Evolutionary conservation across 2,329 filamentous ascomycete genomes (phyloP).

Genomic region (Xylariaceae sp.): DNA sequence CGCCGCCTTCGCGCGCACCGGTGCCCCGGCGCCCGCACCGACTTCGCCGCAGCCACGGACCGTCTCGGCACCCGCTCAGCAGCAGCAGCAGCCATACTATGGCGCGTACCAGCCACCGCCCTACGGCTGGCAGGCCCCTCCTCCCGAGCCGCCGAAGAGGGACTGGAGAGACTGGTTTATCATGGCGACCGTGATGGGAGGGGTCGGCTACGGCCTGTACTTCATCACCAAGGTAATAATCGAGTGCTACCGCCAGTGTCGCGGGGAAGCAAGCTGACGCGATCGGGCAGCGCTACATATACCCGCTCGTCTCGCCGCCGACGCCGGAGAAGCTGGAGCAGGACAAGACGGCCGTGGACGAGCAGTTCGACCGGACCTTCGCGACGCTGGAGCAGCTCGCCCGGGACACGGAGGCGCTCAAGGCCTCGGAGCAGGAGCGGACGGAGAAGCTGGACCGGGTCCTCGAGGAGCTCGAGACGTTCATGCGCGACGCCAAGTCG

Average conservation of each 20-base stretch:
- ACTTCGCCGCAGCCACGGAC: too few species aligned
- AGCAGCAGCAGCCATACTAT: conserved; percentile 36
- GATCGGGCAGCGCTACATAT: conserved; percentile 84
- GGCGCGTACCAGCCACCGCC: conserved; percentile 40
- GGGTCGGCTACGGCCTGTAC: conserved; percentile 83
- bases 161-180: conserved; percentile 99
- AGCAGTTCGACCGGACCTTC: conserved; percentile 89
- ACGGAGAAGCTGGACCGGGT: conserved; percentile 77
- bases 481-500: conserved; percentile 73
- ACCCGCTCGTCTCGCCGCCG: conserved; percentile 83
- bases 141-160: conserved; percentile 59
- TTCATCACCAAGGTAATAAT: conserved; percentile 77
- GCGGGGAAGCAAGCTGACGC: too few species aligned
- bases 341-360: conserved; percentile 88
- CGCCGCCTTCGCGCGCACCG: conserved; percentile 67
- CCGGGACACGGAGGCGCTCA: conserved; percentile 82
- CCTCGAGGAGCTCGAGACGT: conserved; percentile 74
- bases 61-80: conserved; percentile 34
- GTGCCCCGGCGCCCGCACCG: conserved; percentile 40
- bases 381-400: conserved; percentile 83
- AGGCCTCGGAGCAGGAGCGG: conserved; percentile 75
- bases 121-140: conserved; percentile 49
- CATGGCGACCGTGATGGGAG: conserved; percentile 91
- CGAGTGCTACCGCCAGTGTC: too few species aligned
- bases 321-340: conserved; percentile 90